Base-by-base conservation (phyloP, 306 rosid genomes). In the Cicer judaicum region DNA sequence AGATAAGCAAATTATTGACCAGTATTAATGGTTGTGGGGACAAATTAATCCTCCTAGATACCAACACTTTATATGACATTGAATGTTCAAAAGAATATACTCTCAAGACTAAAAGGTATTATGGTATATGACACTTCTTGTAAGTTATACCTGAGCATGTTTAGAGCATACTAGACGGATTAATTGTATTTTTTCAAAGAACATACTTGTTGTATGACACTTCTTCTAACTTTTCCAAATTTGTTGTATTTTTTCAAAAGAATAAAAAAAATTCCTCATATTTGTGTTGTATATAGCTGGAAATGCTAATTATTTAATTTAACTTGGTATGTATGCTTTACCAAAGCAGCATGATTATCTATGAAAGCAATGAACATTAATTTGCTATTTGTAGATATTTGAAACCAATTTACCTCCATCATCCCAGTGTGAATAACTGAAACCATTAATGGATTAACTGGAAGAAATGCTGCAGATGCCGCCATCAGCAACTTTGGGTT, bases 361-460 rank as follows among this genome's bases (percentile, higher is more conserved):
- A 55, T 59, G 10, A 29, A 44, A 46, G 68, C 66, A 74, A 24
- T 21, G 54, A 18, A 43, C 39, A 62, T 11, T 19, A 62, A 16
- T 29, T 52, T 15, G 7, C 13, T 48, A 68, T 59, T 49, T 77
- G 43, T 7, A 46, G 60, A 10, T 57, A 34, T 47, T 49, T 36
- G 49, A 34, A 40, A 67, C 52, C 21, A 56, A n/a, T 56, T 40
- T 73, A 92, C 98, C 97, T 95, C 99, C 98, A 95, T 90, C 86
- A 95, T 87, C 82, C 98, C 99, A 7, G 98, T 89, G 88, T 95
- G 99, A 84, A 95, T 79, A 38, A 89, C 89, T 44, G 99, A 87
- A 86, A 95, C 98, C 97, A 90, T 79, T 71, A 95, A 77, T 10
- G 99, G 99, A 81, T 76, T 93, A 75, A 92, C 80, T 0, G 99